phyloP scores from a whole-genome alignment of 1,284 basidiomycete species.

The Trametes versicolor region DNA sequence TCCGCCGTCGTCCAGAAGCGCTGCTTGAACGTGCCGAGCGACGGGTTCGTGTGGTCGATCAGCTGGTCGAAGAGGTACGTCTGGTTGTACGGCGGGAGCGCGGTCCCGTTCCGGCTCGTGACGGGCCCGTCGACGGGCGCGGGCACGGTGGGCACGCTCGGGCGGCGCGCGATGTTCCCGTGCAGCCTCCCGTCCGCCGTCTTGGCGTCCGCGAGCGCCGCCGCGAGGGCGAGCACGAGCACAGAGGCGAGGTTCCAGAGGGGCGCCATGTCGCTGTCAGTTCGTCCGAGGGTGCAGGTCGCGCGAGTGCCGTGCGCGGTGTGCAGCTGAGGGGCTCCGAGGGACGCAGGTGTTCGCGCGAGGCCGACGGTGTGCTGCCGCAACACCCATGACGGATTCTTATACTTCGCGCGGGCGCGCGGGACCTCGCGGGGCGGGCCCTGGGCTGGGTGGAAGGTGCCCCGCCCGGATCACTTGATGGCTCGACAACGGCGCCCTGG shows the following conservation, averaged over 20 bases:
- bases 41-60: constrained; percentile 75
- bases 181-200: constrained; percentile 39
- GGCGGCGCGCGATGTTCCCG: constrained; percentile 36
- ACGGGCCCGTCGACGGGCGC: constrained; percentile 34
- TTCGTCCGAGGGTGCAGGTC: neutral
- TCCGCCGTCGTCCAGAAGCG: constrained; percentile 75
- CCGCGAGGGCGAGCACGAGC: constrained; percentile 27
- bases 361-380: constrained; percentile 5
- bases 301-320: neutral
- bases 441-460: neutral
- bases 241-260: constrained; percentile 28
- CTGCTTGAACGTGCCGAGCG: constrained; percentile 82
- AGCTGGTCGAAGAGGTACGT: constrained; percentile 76
- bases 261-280: constrained; percentile 17
- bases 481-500: constrained; percentile 3
- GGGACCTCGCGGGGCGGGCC: constrained; percentile 2
- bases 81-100: constrained; percentile 44
- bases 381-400: neutral
- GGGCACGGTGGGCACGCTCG: constrained; percentile 33
- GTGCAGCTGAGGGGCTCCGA: constrained; percentile 1
- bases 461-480: constrained; percentile 21
- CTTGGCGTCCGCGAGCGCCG: constrained; percentile 25
- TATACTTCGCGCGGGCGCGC: constrained; percentile 12
- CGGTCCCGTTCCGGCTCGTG: constrained; percentile 39
- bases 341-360: constrained; percentile 7